Percentiles rank a stretch among this genome's conserved stretches.
These are phyloP conservation scores for Arxiozyma telluris DNA, from an alignment of 1,139 yeast genomes.

Conservation along the genomic window DNA sequence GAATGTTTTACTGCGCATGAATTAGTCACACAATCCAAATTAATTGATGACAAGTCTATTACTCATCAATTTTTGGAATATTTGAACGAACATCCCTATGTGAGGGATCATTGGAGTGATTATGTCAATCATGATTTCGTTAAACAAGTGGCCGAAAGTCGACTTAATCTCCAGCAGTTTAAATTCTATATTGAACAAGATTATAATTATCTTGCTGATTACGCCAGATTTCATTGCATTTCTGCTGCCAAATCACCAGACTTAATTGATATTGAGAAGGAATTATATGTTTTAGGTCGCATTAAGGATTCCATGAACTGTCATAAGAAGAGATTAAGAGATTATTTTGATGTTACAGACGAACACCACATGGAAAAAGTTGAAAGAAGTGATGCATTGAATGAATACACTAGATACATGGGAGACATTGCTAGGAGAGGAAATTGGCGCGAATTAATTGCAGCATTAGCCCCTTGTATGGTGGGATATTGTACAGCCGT, in stretches of 20 bases:
- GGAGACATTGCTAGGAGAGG: slow-evolving; percentile 40
- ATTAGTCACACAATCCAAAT: slow-evolving; percentile 14
- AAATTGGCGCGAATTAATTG: slow-evolving; percentile 56
- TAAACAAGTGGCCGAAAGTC: slow-evolving; percentile 40
- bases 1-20: slow-evolving; percentile 20
- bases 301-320: slow-evolving; percentile 47
- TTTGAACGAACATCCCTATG: slow-evolving; percentile 46
- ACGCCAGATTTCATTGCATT: slow-evolving; percentile 56
- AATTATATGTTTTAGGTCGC: slow-evolving; percentile 42
- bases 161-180: slow-evolving; percentile 43
- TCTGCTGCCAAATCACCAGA: slow-evolving; percentile 56
- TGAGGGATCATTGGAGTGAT: slow-evolving; percentile 44
- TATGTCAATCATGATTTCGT: slow-evolving; percentile 61
- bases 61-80: slow-evolving; percentile 40
- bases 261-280: slow-evolving; percentile 41
- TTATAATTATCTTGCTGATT: slow-evolving; percentile 56
- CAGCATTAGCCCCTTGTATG: slow-evolving; percentile 67
- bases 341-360: slow-evolving; percentile 37
- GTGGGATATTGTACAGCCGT: slow-evolving; percentile 54
- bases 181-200: slow-evolving; percentile 59
- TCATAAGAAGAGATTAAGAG: slow-evolving; percentile 44
- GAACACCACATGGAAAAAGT: slow-evolving; percentile 34
- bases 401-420: slow-evolving; percentile 47
- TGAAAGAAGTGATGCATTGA: slow-evolving; percentile 46
- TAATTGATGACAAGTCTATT: slow-evolving; percentile 34